These are phyloP conservation scores for Magnaporthiopsis incrustans DNA, from an alignment of 2,329 filamentous ascomycete genomes.

Conservation along the genomic window DNA sequence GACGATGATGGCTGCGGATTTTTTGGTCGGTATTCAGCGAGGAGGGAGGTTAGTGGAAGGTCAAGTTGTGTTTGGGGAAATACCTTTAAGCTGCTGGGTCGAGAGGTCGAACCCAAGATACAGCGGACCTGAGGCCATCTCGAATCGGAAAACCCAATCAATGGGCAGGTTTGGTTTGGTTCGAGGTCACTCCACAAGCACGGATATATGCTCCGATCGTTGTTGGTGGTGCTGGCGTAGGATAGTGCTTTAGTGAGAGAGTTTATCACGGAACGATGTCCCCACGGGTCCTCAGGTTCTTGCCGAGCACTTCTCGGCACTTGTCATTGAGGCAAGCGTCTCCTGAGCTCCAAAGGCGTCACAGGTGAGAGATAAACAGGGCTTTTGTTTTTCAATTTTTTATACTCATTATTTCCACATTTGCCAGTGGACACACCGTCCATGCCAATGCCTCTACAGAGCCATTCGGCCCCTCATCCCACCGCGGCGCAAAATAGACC, in stretches of 20 bases:
- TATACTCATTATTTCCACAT: not conserved
- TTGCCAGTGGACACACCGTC: not conserved
- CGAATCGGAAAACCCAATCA: not conserved
- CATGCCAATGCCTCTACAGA: not conserved
- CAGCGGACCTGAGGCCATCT: conserved; percentile 41
- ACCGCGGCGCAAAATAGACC: not conserved
- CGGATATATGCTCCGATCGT: not conserved
- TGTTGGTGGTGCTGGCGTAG: not conserved
- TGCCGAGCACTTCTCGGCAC: not conserved
- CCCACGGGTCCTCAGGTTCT: not conserved
- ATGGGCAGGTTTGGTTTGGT: not conserved
- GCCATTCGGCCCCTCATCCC: not conserved
- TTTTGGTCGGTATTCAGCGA: too few relatives aligned
- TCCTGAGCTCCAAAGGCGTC: not conserved
- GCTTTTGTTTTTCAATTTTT: not conserved
- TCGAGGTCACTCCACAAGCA: not conserved
- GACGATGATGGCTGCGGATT: conserved; percentile 64
- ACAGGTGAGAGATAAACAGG: not conserved
- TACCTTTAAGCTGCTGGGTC: conserved; percentile 91
- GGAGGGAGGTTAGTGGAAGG: not conserved
- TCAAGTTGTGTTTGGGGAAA: conserved; percentile 17
- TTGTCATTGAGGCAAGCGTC: not conserved
- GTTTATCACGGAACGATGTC: not conserved
- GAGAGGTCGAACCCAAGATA: conserved; percentile 95
- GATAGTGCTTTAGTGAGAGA: not conserved